These are phyloP conservation scores for Cordia subcordata DNA, from an alignment of 257 asterid species.

Conservation along the genomic window DNA sequence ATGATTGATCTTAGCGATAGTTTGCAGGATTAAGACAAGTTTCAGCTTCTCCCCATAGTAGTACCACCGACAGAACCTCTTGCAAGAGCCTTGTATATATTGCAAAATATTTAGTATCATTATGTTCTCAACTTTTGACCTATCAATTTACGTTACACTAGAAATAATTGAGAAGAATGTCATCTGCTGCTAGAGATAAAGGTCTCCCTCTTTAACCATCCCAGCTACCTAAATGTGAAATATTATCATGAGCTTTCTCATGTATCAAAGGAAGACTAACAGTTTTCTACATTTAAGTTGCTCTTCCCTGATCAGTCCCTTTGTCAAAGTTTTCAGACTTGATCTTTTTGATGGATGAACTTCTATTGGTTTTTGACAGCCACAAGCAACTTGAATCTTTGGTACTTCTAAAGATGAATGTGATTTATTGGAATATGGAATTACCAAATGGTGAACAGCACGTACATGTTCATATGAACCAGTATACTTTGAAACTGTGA, in stretches of 20 bases:
- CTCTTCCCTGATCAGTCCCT: not conserved
- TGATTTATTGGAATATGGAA: too few relatives aligned
- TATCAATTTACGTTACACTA: not conserved
- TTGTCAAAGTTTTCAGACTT: too few relatives aligned
- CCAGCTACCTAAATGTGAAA: not conserved
- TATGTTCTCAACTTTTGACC: not conserved
- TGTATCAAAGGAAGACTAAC: too few relatives aligned
- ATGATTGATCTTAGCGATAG: not conserved
- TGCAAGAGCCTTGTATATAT: not conserved
- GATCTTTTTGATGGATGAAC: too few relatives aligned
- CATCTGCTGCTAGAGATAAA: not conserved
- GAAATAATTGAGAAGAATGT: not conserved
- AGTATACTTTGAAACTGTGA: too few relatives aligned
- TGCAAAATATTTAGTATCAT: not conserved
- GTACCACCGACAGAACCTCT: not conserved
- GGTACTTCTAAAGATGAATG: too few relatives aligned
- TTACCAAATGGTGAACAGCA: too few relatives aligned
- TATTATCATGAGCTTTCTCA: not conserved
- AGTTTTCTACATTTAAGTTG: not conserved
- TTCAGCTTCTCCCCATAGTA: not conserved
- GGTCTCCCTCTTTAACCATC: not conserved
- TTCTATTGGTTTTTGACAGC: too few relatives aligned
- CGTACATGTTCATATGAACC: too few relatives aligned
- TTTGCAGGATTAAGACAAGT: not conserved
- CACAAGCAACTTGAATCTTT: too few relatives aligned